Base-by-base conservation (phyloP, 2,329 filamentous ascomycete species). In the Berkeleyomyces rouxiae region DNA sequence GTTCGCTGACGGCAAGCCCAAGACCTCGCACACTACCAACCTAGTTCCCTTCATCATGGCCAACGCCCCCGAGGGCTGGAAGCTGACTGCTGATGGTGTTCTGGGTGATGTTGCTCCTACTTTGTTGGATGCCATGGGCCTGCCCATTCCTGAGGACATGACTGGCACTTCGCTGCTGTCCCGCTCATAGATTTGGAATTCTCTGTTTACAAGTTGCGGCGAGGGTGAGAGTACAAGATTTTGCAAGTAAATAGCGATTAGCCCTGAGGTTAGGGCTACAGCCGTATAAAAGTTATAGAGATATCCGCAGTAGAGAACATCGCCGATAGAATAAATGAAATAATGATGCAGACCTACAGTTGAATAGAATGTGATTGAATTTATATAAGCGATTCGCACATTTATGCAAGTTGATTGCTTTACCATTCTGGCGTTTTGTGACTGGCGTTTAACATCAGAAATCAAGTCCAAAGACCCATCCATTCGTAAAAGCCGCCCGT, bases 41-140 rank as follows among this genome's bases (percentile, higher is more conserved):
- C 93, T 93, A 75, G 93, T 99, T 61, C 93, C 93, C 7, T 92
- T 99, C 72, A 83, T 97, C 75, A 96, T 99, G 91, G 90, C 91
- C 72, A 99, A 97, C 73, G 91, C 91, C 7, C 93, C 93, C 47
- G 82, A 87, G 71, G 88, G 88, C 68, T 96, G 87, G 86, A 89
- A 83, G 69, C 78, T 99, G 70, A 86, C 89, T 79, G 86, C 90
- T 77, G 79, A 83, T 63, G 92, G 90, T 70, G 93, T 99, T n/a
- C 80, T 99, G 31, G 93, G 93, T 65, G 93, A 99, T 71, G 93
- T 99, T 42, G 93, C 93, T 6, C 93, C 93, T n/a, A 99, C 93
- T 13, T 74, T 99, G 65, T 81, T 99, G 51, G 87, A 84, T 4
- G 84, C 85, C 70, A 96, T 99, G 91, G 93, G 93, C 40, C 79